These are phyloP conservation scores for Apiotrichum montevideense DNA, from an alignment of 1,284 basidiomycete genomes.

Conservation along the genomic window DNA sequence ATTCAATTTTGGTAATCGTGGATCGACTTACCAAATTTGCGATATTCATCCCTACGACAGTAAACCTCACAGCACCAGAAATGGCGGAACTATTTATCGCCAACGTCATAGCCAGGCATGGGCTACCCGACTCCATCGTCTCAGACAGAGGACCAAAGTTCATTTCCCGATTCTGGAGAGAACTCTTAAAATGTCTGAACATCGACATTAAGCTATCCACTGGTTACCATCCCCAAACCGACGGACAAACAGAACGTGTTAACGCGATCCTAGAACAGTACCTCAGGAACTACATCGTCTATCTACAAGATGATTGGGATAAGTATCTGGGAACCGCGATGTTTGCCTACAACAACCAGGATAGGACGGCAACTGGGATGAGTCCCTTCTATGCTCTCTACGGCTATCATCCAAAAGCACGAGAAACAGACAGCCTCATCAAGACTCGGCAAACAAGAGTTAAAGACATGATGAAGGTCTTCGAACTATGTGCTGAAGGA, in stretches of 20 bases:
- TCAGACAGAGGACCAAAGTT: not conserved
- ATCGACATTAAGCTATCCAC: conserved; percentile 21
- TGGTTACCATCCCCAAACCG: conserved; percentile 46
- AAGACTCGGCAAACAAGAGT: too few relatives aligned
- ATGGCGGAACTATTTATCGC: not conserved
- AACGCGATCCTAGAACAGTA: conserved; percentile 51
- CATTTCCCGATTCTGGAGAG: not conserved
- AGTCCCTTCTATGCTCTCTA: too few relatives aligned
- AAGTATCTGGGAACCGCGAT: too few relatives aligned
- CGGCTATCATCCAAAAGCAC: too few relatives aligned
- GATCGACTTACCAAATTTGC: conserved; percentile 48
- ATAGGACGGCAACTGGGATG: too few relatives aligned
- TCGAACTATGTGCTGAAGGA: too few relatives aligned
- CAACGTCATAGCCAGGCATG: not conserved
- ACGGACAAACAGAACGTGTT: conserved; percentile 33
- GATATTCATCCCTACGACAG: conserved; percentile 39
- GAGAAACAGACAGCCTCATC: too few relatives aligned
- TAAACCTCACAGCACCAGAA: conserved; percentile 8
- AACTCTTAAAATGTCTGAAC: conserved; percentile 1
- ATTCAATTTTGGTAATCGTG: conserved; percentile 36
- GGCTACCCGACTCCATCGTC: not conserved
- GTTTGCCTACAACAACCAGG: too few relatives aligned
- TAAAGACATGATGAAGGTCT: too few relatives aligned
- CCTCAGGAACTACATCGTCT: conserved; percentile 27
- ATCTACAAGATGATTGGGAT: conserved; percentile 50